These are phyloP conservation scores for Coemansia nantahalensis DNA, from an alignment of 192 early-diverging fungal genomes.

Conservation along the genomic window DNA sequence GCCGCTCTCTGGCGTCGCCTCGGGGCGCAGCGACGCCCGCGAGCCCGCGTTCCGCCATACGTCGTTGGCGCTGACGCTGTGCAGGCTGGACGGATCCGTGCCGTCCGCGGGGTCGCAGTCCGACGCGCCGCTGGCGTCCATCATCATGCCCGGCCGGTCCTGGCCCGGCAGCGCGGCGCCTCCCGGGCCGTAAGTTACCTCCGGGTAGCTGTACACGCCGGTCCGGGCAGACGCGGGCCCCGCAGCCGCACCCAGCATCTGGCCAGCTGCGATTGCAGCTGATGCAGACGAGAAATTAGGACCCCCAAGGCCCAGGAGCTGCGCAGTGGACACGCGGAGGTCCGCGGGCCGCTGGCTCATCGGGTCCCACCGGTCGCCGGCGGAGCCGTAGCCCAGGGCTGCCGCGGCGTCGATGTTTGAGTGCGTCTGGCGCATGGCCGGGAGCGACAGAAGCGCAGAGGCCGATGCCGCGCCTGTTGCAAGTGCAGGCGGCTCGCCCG, in stretches of 20 bases:
- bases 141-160: not conserved
- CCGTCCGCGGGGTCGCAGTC: constrained; percentile 2
- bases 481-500: constrained; percentile 21
- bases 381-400: constrained; percentile 3
- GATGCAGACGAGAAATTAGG: constrained; percentile 2
- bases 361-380: constrained; percentile 5
- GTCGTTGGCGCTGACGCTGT: too few species aligned
- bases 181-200: constrained; percentile 20
- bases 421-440: constrained; percentile 18
- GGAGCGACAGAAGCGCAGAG: not conserved
- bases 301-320: constrained; percentile 2
- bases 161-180: not conserved
- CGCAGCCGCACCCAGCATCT: too few species aligned
- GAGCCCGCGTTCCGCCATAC: too few species aligned
- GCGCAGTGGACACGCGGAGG: not conserved
- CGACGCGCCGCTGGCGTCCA: not conserved
- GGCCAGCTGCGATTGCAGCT: too few species aligned
- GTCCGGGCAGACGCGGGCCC: too few species aligned
- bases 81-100: too few species aligned
- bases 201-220: constrained; percentile 38
- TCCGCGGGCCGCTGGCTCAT: constrained; percentile 17
- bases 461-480: not conserved
- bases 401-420: constrained; percentile 20
- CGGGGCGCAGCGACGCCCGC: too few species aligned
- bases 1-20: not conserved